These are phyloP conservation scores for Seiridium unicorne DNA, from an alignment of 2,329 filamentous ascomycete species.

Conservation along the genomic window DNA sequence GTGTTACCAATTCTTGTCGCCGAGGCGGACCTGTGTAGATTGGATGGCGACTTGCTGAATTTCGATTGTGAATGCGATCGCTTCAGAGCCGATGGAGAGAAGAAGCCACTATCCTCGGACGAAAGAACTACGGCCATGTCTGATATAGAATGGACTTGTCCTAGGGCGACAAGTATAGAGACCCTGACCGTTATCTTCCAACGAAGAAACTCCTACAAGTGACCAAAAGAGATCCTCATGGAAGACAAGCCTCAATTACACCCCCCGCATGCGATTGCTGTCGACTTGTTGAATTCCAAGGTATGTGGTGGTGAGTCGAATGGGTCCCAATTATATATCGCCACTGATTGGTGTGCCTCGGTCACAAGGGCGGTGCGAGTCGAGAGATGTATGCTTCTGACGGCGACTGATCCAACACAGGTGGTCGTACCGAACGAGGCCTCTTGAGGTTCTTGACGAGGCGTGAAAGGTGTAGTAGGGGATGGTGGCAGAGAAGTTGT, in stretches of 20 bases:
- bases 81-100: slow-evolving; percentile 51
- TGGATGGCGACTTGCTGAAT: slow-evolving; percentile 42
- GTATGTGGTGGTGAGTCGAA: no score
- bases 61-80: slow-evolving; percentile 62
- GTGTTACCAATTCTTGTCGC: slow-evolving; percentile 44
- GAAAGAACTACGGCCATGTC: slow-evolving; percentile 56
- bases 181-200: slow-evolving; percentile 20
- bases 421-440: no score
- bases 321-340: neutral
- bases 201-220: slow-evolving; percentile 14
- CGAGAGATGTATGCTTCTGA: neutral
- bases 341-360: neutral
- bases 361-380: slow-evolving; percentile 8
- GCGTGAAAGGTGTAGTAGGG: no score
- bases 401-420: neutral
- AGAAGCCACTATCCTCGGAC: slow-evolving; percentile 57
- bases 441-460: no score
- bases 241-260: neutral
- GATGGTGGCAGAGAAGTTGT: neutral
- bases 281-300: no score
- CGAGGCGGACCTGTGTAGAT: slow-evolving; percentile 44
- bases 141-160: neutral
- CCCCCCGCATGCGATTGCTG: neutral
- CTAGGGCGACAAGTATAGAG: neutral
- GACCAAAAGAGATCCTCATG: slow-evolving; percentile 9